Conservation (phyloP, 2,329 filamentous ascomycete species). For the Fusarium sp. region DNA sequence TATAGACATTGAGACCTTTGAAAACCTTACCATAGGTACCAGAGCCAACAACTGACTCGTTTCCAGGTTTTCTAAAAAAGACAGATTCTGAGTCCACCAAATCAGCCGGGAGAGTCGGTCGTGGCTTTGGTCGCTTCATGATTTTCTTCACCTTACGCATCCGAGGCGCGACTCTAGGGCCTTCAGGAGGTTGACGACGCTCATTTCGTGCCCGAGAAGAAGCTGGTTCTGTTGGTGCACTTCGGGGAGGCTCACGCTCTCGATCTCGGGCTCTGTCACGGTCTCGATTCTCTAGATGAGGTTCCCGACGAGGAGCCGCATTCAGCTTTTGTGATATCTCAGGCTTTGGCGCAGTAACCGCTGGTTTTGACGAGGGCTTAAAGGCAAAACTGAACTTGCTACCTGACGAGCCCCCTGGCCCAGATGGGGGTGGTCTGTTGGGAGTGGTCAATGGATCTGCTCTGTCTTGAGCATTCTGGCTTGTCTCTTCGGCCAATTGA, state of each 20-base stretch:
- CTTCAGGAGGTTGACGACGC: constrained; percentile 50
- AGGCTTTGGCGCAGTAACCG: constrained; percentile 69
- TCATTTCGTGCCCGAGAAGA: constrained; percentile 59
- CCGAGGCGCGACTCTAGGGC: constrained; percentile 57
- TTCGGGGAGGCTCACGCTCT: constrained; percentile 60
- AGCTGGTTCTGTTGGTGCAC: constrained; percentile 66
- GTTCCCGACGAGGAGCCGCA: constrained; percentile 65
- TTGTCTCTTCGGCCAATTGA: constrained; percentile 8
- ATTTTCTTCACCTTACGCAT: constrained; percentile 75
- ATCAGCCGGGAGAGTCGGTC: constrained; percentile 77
- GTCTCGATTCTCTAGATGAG: constrained; percentile 49
- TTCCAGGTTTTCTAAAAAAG: constrained; percentile 95
- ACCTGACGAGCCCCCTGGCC: constrained; percentile 65
- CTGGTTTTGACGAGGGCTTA: constrained; percentile 76
- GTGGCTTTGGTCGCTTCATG: constrained; percentile 76
- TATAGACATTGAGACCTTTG: constrained; percentile 94
- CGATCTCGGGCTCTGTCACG: constrained; percentile 52
- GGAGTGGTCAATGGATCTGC: constrained; percentile 67
- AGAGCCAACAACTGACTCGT: constrained; percentile 94
- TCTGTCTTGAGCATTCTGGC: constrained; percentile 58
- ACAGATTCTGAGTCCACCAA: constrained; percentile 86
- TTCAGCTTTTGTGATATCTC: constrained; percentile 78
- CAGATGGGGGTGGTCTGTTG: constrained; percentile 64
- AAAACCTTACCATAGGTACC: constrained; percentile 97
- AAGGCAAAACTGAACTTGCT: constrained; percentile 95